Base-by-base conservation (phyloP, 139 green algal species). In the Chlorella sp. region DNA sequence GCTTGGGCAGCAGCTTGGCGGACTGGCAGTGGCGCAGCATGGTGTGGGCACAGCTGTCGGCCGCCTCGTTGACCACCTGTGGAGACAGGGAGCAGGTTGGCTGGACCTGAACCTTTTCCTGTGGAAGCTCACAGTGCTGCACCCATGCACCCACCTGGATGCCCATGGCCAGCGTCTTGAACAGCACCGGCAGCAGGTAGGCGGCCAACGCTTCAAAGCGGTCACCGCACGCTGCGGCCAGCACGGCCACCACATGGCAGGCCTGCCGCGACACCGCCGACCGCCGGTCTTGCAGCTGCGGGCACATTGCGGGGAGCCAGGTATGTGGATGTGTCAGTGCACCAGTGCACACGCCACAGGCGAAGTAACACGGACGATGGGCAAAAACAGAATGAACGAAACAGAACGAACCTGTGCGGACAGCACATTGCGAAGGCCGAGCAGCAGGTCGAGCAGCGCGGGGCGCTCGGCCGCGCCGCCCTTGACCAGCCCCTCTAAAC, bases 81-180 rank as follows among this genome's bases (percentile, higher is more conserved):
- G 23, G 5, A 46, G 12, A 14, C 35, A 27, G 46, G 45, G 19
- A 38, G 36, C 23, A 53, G 29, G 36, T 50, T 25, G 46, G 17
- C 14, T 55, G 46, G 46, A 55, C 14, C 14, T 55, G 46, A 55
- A 55, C 14, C 17, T 11, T 63, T 23, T n/a, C 23, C 11, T 38
- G 33, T 33, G 56, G 23, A 63, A n/a, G 19, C 14, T 11, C 35
- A 33, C 35, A 51, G 15, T 9, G 14, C 35, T 23, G 38, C 40
- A 53, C 25, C 86, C 83, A 94, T 92, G 31, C 94, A 77, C 53
- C 35, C 42, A 91, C 87, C 70, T 93, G 87, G 31, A 96, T 90
- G 7, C 90, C 91, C 80, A 97, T 95, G 45, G 91, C 85, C 8
- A 90, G 59, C 36, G 90, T 79, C 65, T 89, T 92, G 75, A 96